Percentiles rank a stretch among this genome's conserved stretches.
These are phyloP conservation scores for Plasmodium fragile DNA, from an alignment of 169 alveolate genomes.

Conservation along the genomic window DNA sequence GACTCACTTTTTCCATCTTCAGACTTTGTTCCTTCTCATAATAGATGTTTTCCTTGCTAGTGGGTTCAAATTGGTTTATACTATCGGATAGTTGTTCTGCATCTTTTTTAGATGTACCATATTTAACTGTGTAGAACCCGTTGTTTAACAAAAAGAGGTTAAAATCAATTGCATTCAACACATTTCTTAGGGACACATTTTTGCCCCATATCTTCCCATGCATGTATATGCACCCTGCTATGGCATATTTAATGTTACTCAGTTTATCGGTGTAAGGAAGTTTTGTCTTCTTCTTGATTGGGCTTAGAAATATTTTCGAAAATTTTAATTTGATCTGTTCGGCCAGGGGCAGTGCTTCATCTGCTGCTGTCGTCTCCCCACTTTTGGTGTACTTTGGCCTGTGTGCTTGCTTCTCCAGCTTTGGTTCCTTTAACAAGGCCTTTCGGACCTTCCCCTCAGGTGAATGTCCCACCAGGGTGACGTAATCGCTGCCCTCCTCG, in stretches of 20 bases:
- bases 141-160: slow-evolving; percentile 29
- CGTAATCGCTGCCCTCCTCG: not conserved
- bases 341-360: not conserved
- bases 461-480: not conserved
- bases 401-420: not conserved
- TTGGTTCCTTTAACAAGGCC: not conserved
- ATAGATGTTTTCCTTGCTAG: slow-evolving; percentile 45
- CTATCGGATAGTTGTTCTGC: not conserved
- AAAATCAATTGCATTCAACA: slow-evolving; percentile 46
- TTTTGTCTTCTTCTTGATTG: not conserved
- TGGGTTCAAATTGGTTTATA: slow-evolving; percentile 39
- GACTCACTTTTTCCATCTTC: slow-evolving; percentile 48
- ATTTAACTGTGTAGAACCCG: not conserved
- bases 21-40: slow-evolving; percentile 58
- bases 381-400: not conserved
- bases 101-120: not conserved
- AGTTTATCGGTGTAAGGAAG: slow-evolving; percentile 1
- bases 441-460: not conserved
- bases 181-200: slow-evolving; percentile 35
- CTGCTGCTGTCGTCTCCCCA: not conserved
- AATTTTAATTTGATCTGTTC: slow-evolving; percentile 48
- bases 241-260: slow-evolving; percentile 55
- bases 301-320: slow-evolving; percentile 20
- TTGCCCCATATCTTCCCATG: slow-evolving; percentile 36
- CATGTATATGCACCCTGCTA: slow-evolving; percentile 51